Base-by-base conservation (phyloP, 225 moss, liverwort and hornwort species). In the Physcomitrellopsis africana region DNA sequence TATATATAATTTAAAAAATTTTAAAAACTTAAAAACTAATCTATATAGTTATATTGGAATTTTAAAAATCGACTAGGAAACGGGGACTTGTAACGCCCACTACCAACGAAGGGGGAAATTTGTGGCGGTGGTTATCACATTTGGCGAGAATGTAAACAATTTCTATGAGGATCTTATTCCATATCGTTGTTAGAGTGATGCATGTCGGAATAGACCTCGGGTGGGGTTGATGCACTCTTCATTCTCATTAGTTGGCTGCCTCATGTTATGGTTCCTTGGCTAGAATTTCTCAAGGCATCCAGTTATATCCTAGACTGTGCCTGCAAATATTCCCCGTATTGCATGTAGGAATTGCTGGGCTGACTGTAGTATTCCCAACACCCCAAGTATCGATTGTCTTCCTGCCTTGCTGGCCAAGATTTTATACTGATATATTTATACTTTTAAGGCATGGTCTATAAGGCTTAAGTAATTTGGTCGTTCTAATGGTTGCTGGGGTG, bases 311-410 rank as follows among this genome's bases (percentile, higher is more conserved):
- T 70, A 86, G 93, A 42, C 95, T 69, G 93, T 95, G 24, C 90
- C 92, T 48, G 85, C 89, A 72, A 99, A 99, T 72, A 95, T 95
- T 23, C 95, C 29, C 95, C 45, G 82, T 92, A 52, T 80, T 99
- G 70, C 93, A 95, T 67, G 95, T 99, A 69, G 89, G 95, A 37
- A 92, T 99, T 43, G 87, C 95, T 46, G 99, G 95, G 67, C 95
- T 93, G 11, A 79, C 79, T 70, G 92, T 93, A 87, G 88, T 95
- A 51, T 87, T 92, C 67, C 72, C 89, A 32, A 92, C 87, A 56
- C 62, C 29, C 4, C 29, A 29, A 29, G 29, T 29, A 29, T 1
- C 29, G 29, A 29, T 81, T 61, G 62, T 68, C 23, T 56, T 46
- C 29, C 29, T 73, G 29, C 61, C 44, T 60, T 63, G 41, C 27